Base-by-base conservation (phyloP, 495 filamentous ascomycete species). In the Hypomontagnella monticulosa region DNA sequence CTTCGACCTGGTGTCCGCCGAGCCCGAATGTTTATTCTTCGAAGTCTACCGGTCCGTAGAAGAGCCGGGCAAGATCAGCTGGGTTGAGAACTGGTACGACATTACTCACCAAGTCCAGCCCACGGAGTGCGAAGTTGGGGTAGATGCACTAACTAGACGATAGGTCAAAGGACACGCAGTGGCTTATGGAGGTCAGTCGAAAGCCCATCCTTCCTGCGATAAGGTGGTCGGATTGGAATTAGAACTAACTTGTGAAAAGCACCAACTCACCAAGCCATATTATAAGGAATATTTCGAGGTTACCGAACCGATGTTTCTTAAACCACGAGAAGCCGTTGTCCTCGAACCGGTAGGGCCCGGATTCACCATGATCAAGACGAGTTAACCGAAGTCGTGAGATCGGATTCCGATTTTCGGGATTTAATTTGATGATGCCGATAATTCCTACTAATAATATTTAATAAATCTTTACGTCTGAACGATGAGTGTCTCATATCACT, bases 11-110 rank as follows among this genome's bases (percentile, higher is more conserved):
- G 78, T 83, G 3, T 67, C 74, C 4, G 74, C 71, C 4, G 81
- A 84, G 66, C 78, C 79, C 1, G 77, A 83, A 30, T 81, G 77
- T 55, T 74, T 73, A 8, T 83, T 83, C 66, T 83, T 83, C 57
- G 80, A 84, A 61, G 61, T 82, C 6, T 83, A 80, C 48, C 73
- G 75, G 52, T 72, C 70, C 12, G 55, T 66, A 1, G 75, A 78
- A 33, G 69, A 80, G 5, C 80, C 80, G 9, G 80, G 80, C 11
- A 75, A 71, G 34, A 48, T 83, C 18, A 76, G 70, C 20, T 82
- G 76, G 73, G 73, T 83, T 15, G 80, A 83, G 58, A 78, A 84
- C 48, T 83, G 81, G 80, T 63, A 62, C 11, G 19, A 1, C n/a
- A 9, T 15, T 27, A 36, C 49, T 16, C 18, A 5, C 12, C 9